Evolutionary conservation across 2,329 filamentous ascomycete genomes (phyloP), one percentile per base, ranked within the genome.

Genomic region (Elsinoe batatas): DNA sequence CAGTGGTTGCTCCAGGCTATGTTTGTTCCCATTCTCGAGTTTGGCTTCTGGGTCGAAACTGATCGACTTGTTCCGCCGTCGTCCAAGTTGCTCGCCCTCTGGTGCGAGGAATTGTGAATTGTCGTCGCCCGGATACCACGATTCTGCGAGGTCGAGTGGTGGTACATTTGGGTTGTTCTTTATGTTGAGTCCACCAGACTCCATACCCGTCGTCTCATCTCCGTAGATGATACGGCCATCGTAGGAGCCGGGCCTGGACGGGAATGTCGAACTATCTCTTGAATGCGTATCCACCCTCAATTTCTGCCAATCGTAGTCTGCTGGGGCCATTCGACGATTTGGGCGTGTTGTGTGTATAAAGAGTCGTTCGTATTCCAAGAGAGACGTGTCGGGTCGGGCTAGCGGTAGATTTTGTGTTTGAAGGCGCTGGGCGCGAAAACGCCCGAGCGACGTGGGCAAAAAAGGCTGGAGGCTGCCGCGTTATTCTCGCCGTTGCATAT

Each of bases 41-140:
- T 64, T 69, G 33, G 72, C 70, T 57, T 70, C 61, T 15, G 65
- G 62, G 58, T 68, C 66, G 63, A 73, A 73, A 62, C 65, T 72
- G 56, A 73, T 72, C 33, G 70, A 71, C 22, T 65, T 65, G 35
- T 64, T 65, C 33, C 70, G 68, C 43, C 38, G 50, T n/a, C 57
- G 53, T 18, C 44, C 30, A 5, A 18, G 15, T 20, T 57, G 53
- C 36, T 51, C 20, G 15, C 22, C 36, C 4, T 57, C 32, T 15
- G 53, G 53, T 10, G 42, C 15, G 20, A 55, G 20, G 42, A 32
- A 55, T 37, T 26, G 20, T 3, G 53, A 33, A 10, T 32, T 38
- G 30, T 55, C 53, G 18, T 55, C 46, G 20, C 40, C 44, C 17
- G 53, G 11, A 37, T 32, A 42, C 44, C 56, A 49, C 12, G 56